Evolutionary conservation across 805 yeast species (phyloP).

Genomic region (Candida broadrunensis): DNA sequence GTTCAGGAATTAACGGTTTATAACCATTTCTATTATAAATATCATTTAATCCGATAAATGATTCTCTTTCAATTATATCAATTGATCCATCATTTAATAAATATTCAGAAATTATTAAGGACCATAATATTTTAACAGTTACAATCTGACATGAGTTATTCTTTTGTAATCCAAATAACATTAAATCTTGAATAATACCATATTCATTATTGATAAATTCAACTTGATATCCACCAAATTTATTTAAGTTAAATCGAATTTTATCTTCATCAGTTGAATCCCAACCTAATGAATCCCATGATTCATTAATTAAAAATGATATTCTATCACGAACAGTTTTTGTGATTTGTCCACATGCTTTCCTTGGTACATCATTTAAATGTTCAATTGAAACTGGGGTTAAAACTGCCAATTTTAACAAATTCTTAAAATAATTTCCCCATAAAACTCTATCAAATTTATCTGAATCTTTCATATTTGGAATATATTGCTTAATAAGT

Average conservation of each 20-base stretch:
- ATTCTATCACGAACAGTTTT: slow-evolving; percentile 62
- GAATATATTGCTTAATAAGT: slow-evolving; percentile 49
- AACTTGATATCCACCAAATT: slow-evolving; percentile 70
- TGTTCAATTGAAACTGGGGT: slow-evolving; percentile 69
- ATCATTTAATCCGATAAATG: slow-evolving; percentile 61
- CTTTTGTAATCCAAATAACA: slow-evolving; percentile 67
- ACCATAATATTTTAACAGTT: slow-evolving; percentile 68
- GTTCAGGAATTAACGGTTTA: slow-evolving; percentile 55
- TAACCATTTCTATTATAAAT: slow-evolving; percentile 57
- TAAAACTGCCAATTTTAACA: slow-evolving; percentile 59
- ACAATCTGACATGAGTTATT: slow-evolving; percentile 57
- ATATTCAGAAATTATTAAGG: slow-evolving; percentile 66
- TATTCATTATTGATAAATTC: slow-evolving; percentile 57
- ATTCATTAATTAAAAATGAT: slow-evolving; percentile 49
- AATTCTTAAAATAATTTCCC: slow-evolving; percentile 61
- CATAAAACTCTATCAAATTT: slow-evolving; percentile 59
- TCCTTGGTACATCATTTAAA: slow-evolving; percentile 67
- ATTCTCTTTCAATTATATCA: slow-evolving; percentile 59
- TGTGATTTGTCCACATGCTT: slow-evolving; percentile 62
- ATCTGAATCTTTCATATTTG: slow-evolving; percentile 49
- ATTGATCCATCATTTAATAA: slow-evolving; percentile 50
- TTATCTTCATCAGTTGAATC: slow-evolving; percentile 52
- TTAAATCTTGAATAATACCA: slow-evolving; percentile 59
- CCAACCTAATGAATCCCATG: slow-evolving; percentile 79
- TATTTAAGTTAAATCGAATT: slow-evolving; percentile 55